A percentile compares a stretch with the other conserved stretches of the same genome.
These are phyloP conservation scores for Kalmanozyma brasiliensis DNA, from an alignment of 1,284 basidiomycete species.

Conservation along the genomic window DNA sequence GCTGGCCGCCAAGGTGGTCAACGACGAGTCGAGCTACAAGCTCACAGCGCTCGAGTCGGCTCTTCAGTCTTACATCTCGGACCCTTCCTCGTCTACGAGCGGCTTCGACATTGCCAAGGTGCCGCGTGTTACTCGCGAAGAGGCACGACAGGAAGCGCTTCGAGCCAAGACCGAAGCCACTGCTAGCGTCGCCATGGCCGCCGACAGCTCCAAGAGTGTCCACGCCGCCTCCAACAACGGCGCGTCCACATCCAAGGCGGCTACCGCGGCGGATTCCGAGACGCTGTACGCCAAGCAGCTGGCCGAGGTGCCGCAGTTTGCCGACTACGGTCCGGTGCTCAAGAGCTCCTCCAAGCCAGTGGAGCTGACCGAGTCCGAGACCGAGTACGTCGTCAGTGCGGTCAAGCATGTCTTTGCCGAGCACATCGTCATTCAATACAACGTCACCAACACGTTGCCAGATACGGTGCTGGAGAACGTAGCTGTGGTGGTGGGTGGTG, in stretches of 20 bases:
- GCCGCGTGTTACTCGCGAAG: slow-evolving; percentile 58
- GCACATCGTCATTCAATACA: slow-evolving; percentile 90
- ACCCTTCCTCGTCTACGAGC: slow-evolving; percentile 47
- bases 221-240: slow-evolving; percentile 43
- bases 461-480: slow-evolving; percentile 96
- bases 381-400: slow-evolving; percentile 95
- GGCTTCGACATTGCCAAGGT: slow-evolving; percentile 61
- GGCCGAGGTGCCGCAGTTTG: slow-evolving; percentile 84
- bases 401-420: slow-evolving; percentile 98
- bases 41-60: slow-evolving; percentile 61
- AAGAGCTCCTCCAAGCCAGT: slow-evolving; percentile 84
- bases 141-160: slow-evolving; percentile 58
- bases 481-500: slow-evolving; percentile 83
- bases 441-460: slow-evolving; percentile 97
- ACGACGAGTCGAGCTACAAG: slow-evolving; percentile 77
- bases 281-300: slow-evolving; percentile 86
- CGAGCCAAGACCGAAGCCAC: slow-evolving; percentile 62
- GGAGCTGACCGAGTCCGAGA: slow-evolving; percentile 94
- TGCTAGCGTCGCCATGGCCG: slow-evolving; percentile 62
- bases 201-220: slow-evolving; percentile 53
- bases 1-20: slow-evolving; percentile 86
- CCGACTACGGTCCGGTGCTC: slow-evolving; percentile 84
- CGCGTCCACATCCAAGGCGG: slow-evolving; percentile 42
- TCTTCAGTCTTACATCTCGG: slow-evolving; percentile 56
- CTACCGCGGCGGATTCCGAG: slow-evolving; percentile 24